Conservation (phyloP, 2,329 filamentous ascomycete species). For the Trichoderma polysporum region DNA sequence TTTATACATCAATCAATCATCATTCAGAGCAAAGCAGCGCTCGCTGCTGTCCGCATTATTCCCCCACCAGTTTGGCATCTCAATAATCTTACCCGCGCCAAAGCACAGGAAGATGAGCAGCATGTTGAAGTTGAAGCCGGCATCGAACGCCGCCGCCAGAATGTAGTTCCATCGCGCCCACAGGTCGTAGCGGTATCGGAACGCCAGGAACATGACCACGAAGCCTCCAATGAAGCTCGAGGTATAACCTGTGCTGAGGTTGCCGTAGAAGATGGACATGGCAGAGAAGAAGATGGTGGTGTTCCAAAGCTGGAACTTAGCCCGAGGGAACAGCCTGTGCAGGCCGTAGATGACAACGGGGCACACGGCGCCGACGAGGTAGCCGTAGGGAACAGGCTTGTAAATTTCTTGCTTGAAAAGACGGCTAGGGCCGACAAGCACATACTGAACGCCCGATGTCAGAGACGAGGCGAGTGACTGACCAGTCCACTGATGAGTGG, state of each 20-base stretch:
- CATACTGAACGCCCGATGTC: conserved; percentile 59
- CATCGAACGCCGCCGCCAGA: conserved; percentile 60
- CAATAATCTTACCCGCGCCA: conserved; percentile 54
- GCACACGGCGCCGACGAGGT: conserved; percentile 48
- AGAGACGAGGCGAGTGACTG: conserved; percentile 52
- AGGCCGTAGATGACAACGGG: conserved; percentile 51
- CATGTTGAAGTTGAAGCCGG: conserved; percentile 62
- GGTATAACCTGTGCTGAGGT: conserved; percentile 59
- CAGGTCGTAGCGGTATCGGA: conserved; percentile 53
- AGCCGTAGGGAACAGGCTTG: conserved; percentile 51
- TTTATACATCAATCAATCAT: conserved; percentile 9
- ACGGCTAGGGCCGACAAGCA: conserved; percentile 52
- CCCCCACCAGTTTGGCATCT: conserved; percentile 65
- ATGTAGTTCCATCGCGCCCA: conserved; percentile 64
- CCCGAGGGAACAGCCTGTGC: conserved; percentile 52
- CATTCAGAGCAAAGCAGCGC: conserved; percentile 54
- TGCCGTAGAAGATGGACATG: conserved; percentile 58
- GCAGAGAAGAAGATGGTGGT: conserved; percentile 61
- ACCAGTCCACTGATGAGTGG: conserved; percentile 61
- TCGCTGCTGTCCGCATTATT: conserved; percentile 56
- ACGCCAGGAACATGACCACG: conserved; percentile 60
- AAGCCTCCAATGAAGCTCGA: conserved; percentile 59
- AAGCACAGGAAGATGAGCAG: conserved; percentile 61
- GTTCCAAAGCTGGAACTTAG: conserved; percentile 59
- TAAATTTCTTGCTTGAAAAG: conserved; percentile 52